These are phyloP conservation scores for Suhomyces sp. DNA, from an alignment of 805 yeast genomes.

Conservation along the genomic window DNA sequence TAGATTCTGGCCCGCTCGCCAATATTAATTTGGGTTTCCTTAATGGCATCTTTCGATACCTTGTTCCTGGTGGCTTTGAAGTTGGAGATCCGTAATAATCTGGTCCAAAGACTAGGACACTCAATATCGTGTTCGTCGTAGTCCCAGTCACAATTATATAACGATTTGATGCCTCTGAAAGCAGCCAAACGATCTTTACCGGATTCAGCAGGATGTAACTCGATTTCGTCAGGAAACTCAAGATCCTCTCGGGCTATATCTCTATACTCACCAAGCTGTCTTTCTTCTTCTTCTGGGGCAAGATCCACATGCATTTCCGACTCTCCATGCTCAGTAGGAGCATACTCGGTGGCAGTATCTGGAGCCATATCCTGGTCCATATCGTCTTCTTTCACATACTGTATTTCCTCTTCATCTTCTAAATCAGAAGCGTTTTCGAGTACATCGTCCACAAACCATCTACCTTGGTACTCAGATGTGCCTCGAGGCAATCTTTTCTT, in stretches of 20 bases:
- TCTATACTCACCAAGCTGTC: slow-evolving; percentile 69
- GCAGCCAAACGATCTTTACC: slow-evolving; percentile 73
- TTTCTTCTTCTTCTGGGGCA: slow-evolving; percentile 76
- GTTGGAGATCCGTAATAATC: slow-evolving; percentile 70
- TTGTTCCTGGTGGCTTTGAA: slow-evolving; percentile 73
- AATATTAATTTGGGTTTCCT: slow-evolving; percentile 39
- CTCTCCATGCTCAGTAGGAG: slow-evolving; percentile 40
- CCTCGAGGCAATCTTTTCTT: slow-evolving; percentile 57
- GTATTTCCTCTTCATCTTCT: slow-evolving; percentile 43
- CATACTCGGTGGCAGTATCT: slow-evolving; percentile 31
- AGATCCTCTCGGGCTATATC: slow-evolving; percentile 73
- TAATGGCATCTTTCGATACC: slow-evolving; percentile 56
- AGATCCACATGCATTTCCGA: slow-evolving; percentile 68
- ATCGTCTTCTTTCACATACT: slow-evolving; percentile 30
- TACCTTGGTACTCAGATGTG: slow-evolving; percentile 71
- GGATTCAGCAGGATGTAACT: slow-evolving; percentile 69
- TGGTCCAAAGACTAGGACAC: slow-evolving; percentile 75
- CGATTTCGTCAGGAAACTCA: slow-evolving; percentile 95
- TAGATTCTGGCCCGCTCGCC: slow-evolving; percentile 65
- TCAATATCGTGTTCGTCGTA: slow-evolving; percentile 75
- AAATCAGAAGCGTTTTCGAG: slow-evolving; percentile 41
- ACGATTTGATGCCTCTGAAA: slow-evolving; percentile 83
- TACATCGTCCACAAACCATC: slow-evolving; percentile 66
- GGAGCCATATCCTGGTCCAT: slow-evolving; percentile 20
- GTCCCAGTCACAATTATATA: slow-evolving; percentile 84